A percentile compares a stretch with the other conserved stretches of the same genome.
Evolutionary conservation across 225 moss, liverwort and hornwort species (phyloP).

Genomic region (Rhytidiadelphus loreus): DNA sequence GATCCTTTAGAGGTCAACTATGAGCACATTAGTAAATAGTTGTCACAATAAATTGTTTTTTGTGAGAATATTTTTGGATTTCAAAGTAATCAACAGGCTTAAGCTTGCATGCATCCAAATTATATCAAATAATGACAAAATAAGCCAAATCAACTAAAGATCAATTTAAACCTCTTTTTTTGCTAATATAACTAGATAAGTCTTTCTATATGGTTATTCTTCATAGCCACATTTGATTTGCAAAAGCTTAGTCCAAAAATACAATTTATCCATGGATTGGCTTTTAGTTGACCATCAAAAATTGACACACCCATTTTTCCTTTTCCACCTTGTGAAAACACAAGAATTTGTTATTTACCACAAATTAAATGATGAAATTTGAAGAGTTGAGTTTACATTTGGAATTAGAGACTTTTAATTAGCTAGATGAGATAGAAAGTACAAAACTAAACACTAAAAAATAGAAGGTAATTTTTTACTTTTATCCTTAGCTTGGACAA

Average conservation of each 20-base stretch:
- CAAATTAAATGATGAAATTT: no score
- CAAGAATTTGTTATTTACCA: no score
- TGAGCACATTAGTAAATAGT: no score
- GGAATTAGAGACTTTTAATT: no score
- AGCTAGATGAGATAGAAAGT: no score
- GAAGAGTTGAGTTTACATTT: no score
- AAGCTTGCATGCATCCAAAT: neutral
- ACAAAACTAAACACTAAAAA: no score
- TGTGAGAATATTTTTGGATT: neutral
- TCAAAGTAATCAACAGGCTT: neutral
- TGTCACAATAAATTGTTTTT: neutral
- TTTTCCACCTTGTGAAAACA: no score
- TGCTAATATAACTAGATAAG: rapidly evolving
- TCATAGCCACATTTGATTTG: neutral
- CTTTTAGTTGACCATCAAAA: rapidly evolving
- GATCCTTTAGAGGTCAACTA: no score
- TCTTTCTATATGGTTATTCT: neutral
- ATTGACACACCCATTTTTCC: neutral
- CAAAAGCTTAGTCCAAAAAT: neutral
- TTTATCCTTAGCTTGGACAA: no score
- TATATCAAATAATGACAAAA: neutral
- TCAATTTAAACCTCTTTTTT: neutral
- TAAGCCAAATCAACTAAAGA: neutral
- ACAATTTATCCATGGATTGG: neutral
- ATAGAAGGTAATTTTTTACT: no score